phyloP scores from a whole-genome alignment of 768 basidiomycete genomes.

The Leccinum subtestaceum region DNA sequence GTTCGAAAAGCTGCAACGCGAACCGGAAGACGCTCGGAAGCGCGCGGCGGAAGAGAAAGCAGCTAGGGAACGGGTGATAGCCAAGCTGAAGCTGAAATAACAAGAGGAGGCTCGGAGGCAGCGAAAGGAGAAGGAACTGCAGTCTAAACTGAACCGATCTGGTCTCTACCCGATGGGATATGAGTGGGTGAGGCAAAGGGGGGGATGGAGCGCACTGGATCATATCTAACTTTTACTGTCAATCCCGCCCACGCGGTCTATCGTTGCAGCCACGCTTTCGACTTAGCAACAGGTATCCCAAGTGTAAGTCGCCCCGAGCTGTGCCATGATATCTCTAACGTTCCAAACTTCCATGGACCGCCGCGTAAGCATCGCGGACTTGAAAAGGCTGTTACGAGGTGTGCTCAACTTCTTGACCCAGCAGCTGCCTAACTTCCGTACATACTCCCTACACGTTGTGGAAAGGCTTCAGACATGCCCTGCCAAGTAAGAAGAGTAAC shows the following conservation, averaged over 20 bases:
- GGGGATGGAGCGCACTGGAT: slow-evolving; percentile 41
- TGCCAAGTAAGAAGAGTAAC: too few relatives aligned
- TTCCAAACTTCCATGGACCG: too few relatives aligned
- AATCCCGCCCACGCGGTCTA: background rate
- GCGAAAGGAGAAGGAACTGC: slow-evolving; percentile 30
- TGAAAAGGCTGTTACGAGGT: too few relatives aligned
- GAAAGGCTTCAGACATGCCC: too few relatives aligned
- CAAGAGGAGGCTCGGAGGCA: slow-evolving; percentile 37
- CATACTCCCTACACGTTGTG: too few relatives aligned
- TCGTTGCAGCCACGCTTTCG: background rate
- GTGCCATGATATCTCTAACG: background rate
- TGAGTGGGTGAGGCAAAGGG: slow-evolving; percentile 39
- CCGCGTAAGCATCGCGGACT: too few relatives aligned
- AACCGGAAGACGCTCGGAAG: slow-evolving; percentile 25
- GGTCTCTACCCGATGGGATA: slow-evolving; percentile 50
- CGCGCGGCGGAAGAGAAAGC: slow-evolving; percentile 23
- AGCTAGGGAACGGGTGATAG: slow-evolving; percentile 24
- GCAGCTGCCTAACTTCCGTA: too few relatives aligned
- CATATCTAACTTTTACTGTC: background rate
- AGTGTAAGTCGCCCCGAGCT: background rate
- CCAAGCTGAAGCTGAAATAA: slow-evolving; percentile 32
- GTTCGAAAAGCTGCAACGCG: slow-evolving; percentile 23
- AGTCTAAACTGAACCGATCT: slow-evolving; percentile 41
- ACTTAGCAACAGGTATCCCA: background rate
- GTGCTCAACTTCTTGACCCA: too few relatives aligned